A percentile compares a stretch with the other conserved stretches of the same genome.
These are phyloP conservation scores for Cladorrhinum sp. DNA, from an alignment of 2,329 filamentous ascomycete species.

Conservation along the genomic window DNA sequence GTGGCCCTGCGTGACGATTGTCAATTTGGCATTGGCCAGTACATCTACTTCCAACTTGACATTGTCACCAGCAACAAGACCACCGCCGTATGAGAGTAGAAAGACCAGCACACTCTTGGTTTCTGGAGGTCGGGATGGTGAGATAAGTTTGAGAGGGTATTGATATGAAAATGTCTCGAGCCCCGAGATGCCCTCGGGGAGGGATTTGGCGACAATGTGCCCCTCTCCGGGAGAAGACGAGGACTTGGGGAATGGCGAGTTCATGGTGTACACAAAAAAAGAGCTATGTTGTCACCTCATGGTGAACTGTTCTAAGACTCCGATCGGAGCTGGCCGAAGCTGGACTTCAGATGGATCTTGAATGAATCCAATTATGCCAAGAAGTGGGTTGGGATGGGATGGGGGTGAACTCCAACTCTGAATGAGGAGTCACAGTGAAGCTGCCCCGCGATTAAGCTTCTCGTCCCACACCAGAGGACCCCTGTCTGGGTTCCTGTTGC, in stretches of 20 bases:
- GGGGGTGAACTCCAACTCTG: too few species aligned
- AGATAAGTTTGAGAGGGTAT: slow-evolving; percentile 92
- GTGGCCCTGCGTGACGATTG: slow-evolving; percentile 69
- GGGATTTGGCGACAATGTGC: slow-evolving; percentile 66
- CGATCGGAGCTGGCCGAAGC: not conserved
- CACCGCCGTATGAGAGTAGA: slow-evolving; percentile 89
- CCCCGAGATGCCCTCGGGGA: slow-evolving; percentile 68
- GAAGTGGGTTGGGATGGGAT: not conserved
- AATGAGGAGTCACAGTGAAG: too few species aligned
- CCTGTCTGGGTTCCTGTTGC: not conserved
- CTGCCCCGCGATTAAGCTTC: slow-evolving; percentile 11
- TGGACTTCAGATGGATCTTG: too few species aligned
- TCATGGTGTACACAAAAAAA: slow-evolving; percentile 35
- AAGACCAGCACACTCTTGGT: slow-evolving; percentile 76
- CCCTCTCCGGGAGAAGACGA: slow-evolving; percentile 75
- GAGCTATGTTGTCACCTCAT: slow-evolving; percentile 16
- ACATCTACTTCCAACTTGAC: slow-evolving; percentile 71
- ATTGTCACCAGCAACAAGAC: slow-evolving; percentile 81
- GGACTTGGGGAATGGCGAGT: slow-evolving; percentile 74
- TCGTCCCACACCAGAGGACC: slow-evolving; percentile 14
- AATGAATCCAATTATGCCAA: not conserved
- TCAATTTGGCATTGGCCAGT: slow-evolving; percentile 62
- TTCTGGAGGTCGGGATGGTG: slow-evolving; percentile 64
- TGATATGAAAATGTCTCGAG: slow-evolving; percentile 78
- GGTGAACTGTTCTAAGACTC: not conserved